Evolutionary conservation across 2,329 filamentous ascomycete species (phyloP), one percentile per base, ranked within the genome.

Genomic region (Diaporthe ampelina): DNA sequence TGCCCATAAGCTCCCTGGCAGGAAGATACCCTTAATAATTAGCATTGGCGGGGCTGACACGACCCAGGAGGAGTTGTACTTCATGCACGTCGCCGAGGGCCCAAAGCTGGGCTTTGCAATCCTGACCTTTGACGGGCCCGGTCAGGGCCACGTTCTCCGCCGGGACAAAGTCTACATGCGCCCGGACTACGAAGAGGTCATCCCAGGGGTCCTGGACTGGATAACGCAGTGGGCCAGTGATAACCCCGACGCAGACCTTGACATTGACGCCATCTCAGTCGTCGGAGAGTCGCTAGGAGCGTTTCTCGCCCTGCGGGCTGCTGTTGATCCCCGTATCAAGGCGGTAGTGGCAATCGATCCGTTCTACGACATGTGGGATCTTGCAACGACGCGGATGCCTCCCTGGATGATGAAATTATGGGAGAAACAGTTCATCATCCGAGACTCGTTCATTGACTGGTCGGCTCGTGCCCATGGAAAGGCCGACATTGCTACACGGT

Each of bases 71-170:
- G 86, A 87, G 71, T 54, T 87, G 0, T 86, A 84, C 75, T 84
- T 81, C 73, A 54, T 83, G 43, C 21, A 45, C n/a, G 43, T 48
- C 13, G 43, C 56, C 4, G 72, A 52, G 0, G 84, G 76, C 0
- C 77, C 76, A 0, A 76, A 76, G 0, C 70, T 80, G 0, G 86
- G 86, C 0, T 88, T 87, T 70, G 86, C 85, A 0, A 81, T 84
- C 1, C 70, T 88, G 7, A 85, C 81, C 0, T 86, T 86, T 52
- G 85, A 88, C 2, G 86, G 85, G 0, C 86, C 86, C 0, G 86
- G 86, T 0, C 86, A 88, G 73, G 85, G 86, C 0, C 77, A 85
- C 6, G 74, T 81, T 4, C 79, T 29, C 29, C 29, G 29, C 29
- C 29, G 29, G 29, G 29, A 29, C 4, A 29, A 29, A 29, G 29